Evolutionary conservation across 306 rosid genomes (phyloP), one percentile per base, ranked within the genome.

Genomic region (Medicago ruthenica): DNA sequence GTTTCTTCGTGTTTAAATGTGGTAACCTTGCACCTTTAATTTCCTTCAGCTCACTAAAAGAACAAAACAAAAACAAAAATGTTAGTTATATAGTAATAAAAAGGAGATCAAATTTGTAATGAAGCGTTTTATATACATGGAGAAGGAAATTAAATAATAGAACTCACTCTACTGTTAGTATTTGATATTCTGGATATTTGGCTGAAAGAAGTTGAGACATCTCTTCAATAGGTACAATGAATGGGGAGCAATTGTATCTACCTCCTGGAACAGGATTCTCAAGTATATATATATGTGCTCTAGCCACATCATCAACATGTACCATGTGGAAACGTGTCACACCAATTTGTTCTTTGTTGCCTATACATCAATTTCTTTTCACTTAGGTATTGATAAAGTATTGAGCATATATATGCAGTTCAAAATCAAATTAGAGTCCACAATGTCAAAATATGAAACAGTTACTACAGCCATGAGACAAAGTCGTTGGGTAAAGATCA

Each of bases 141-240:
- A 11, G 13, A 58, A 34, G 11, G 50, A 36, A 7, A 42, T 9
- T 42, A 4, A 54, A 1, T 17, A 58, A 47, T 58, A 16, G 6
- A 59, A 89, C 97, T 87, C 72, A 91, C 94, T 89, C 84, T n/a
- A n/a, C 5, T 53, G 86, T 61, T 48, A 89, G 89, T 16, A 88
- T 78, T 45, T 73, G 80, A 78, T 61, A 83, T 44, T 81, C 83
- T 2, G 88, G 93, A 73, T 81, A 90, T 61, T 67, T 90, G 21
- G 77, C 48, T 47, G 76, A 77, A 50, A 88, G 61, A 75, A 86
- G 58, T 63, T 82, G 59, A 73, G 45, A 47, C 65, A 76, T 65
- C 44, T 71, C 71, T 59, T 83, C 83, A 27, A 83, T 34, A 7
- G 88, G 34, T 6, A 75, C 79, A 40, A 13, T 14, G 58, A 71